Base-by-base conservation (phyloP, 192 early-diverging fungal genomes). In the Umbelopsis ramanniana region DNA sequence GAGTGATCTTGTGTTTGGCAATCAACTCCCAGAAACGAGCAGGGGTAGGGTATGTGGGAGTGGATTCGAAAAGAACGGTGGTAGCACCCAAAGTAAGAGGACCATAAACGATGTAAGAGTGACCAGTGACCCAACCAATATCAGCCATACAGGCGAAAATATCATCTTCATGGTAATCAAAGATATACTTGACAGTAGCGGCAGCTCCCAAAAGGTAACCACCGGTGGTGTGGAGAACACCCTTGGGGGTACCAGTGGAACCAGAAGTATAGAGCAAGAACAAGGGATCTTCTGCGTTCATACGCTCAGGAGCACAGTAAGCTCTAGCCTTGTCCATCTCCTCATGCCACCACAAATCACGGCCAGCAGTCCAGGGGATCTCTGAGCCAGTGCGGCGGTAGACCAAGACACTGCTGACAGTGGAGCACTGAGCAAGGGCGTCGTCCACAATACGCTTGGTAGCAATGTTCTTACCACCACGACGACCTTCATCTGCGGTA, bases 271-370 rank as follows among this genome's bases (percentile, higher is more conserved):
- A 98, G 47, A 98, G 85, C 77, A 98, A 88, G 84, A 97, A 98
- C 47, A 98, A 82, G 21, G 97, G 95, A 81, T 98, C 97, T 74
- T 98, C 97, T 48, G 92, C 79, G 77, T 87, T 89, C 86, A 97
- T 91, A 45, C 86, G 85, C 74, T 93, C 93, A 22, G 91, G 88
- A 33, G 96, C 86, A 80, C 96, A 95, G 86, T 94, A 95, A 46
- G 91, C 90, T 68, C 93, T 90, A 82, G 95, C 91, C 55, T 91
- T 91, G 70, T 81, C 82, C 37, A 89, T 81, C 71, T 94, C 95
- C 60, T 98, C 96, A 80, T 96, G 92, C 96, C 94, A 97, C 95
- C 95, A 98, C 50, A 93, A 87, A 73, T 98, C 97, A 66, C 95
- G 87, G 22, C 86, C 86, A 3, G 84, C 72, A 54, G 73, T 81